These are phyloP conservation scores for Linum lewisii DNA, from an alignment of 345 rosid species.

Conservation along the genomic window DNA sequence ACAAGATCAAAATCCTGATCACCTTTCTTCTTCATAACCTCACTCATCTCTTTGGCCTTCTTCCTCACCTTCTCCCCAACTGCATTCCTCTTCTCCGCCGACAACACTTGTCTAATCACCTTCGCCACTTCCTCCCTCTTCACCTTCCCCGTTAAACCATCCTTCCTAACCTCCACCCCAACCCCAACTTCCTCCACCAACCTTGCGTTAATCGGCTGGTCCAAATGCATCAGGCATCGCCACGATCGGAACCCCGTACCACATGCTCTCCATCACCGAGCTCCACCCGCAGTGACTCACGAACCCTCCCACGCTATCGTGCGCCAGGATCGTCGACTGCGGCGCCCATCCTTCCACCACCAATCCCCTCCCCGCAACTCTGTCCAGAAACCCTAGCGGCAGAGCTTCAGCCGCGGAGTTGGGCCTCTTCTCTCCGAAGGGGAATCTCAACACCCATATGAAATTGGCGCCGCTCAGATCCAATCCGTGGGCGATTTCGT, in stretches of 20 bases:
- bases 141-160: conserved; percentile 8
- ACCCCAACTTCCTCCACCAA: conserved; percentile 34
- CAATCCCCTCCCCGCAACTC: conserved; percentile 21
- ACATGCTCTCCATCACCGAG: conserved; percentile 31
- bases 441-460: conserved; percentile 31
- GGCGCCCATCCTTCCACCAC: conserved; percentile 31
- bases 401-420: conserved; percentile 12
- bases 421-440: conserved; percentile 3
- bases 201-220: conserved; percentile 27
- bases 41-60: conserved; percentile 20
- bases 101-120: conserved; percentile 20
- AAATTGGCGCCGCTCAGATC: conserved; percentile 26
- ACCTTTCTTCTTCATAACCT: conserved; percentile 12
- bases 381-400: conserved; percentile 21
- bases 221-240: conserved; percentile 31
- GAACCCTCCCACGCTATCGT: conserved; percentile 24
- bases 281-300: conserved; percentile 39
- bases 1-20: conserved; percentile 19
- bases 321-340: conserved; percentile 19
- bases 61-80: conserved; percentile 17
- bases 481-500: conserved; percentile 30
- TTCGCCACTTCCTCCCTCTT: conserved; percentile 19
- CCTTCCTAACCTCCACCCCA: conserved; percentile 26
- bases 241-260: conserved; percentile 23
- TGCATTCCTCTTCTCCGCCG: conserved; percentile 6